Conservation (phyloP, 768 basidiomycete species). For the Boletus tylopilopsis region DNA sequence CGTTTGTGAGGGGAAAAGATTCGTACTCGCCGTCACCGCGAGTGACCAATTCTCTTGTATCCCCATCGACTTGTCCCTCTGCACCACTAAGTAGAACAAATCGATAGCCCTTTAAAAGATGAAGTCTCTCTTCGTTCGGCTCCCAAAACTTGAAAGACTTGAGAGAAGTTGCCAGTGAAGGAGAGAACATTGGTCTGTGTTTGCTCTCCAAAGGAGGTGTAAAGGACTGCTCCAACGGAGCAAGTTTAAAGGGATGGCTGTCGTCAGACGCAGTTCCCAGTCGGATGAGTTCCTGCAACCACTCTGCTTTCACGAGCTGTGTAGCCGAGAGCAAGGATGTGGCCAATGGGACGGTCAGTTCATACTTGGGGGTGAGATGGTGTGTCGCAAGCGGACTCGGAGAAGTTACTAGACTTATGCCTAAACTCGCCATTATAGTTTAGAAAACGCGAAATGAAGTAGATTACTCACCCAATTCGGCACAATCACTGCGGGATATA, state of each 20-base stretch:
- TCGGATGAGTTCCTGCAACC: slow-evolving; percentile 60
- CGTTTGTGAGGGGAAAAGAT: slow-evolving; percentile 50
- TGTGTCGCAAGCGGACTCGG: slow-evolving; percentile 53
- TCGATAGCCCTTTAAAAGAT: slow-evolving; percentile 48
- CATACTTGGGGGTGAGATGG: slow-evolving; percentile 53
- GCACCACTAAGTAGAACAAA: slow-evolving; percentile 63
- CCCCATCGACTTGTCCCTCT: slow-evolving; percentile 42
- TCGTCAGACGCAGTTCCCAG: slow-evolving; percentile 39
- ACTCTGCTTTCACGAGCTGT: slow-evolving; percentile 61
- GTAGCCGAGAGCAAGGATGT: slow-evolving; percentile 57
- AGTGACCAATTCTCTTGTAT: slow-evolving; percentile 51
- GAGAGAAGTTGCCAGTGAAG: slow-evolving; percentile 43
- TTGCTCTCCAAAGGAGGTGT: slow-evolving; percentile 48
- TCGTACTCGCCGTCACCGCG: slow-evolving; percentile 62
- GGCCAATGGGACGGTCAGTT: slow-evolving; percentile 47
- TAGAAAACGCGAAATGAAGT: neutral
- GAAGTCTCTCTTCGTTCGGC: slow-evolving; percentile 58
- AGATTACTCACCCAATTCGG: slow-evolving; percentile 49
- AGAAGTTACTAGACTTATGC: slow-evolving; percentile 51
- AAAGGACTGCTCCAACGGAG: slow-evolving; percentile 50
- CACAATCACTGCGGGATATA: slow-evolving; percentile 42
- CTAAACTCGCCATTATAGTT: slow-evolving; percentile 22
- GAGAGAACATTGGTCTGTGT: slow-evolving; percentile 56
- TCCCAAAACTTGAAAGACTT: slow-evolving; percentile 61
- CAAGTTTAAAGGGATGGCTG: slow-evolving; percentile 30